Percentiles rank a stretch among this genome's conserved stretches.
These are phyloP conservation scores for Boehmeria nivea DNA, from an alignment of 306 rosid genomes.

Conservation along the genomic window DNA sequence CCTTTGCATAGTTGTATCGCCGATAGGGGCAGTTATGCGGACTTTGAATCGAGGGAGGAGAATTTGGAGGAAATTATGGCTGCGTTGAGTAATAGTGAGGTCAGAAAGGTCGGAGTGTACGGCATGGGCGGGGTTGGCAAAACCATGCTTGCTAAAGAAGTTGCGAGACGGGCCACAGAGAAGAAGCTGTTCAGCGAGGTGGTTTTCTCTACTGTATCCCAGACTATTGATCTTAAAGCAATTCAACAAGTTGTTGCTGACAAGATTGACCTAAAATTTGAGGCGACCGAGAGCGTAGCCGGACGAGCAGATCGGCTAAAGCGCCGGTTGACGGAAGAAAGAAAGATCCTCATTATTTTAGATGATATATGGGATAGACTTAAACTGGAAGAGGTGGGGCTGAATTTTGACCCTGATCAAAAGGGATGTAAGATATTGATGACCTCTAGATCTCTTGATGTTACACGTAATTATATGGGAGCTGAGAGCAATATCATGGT, in stretches of 20 bases:
- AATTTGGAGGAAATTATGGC: background rate
- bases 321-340: background rate
- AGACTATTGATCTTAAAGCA: background rate
- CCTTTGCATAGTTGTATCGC: background rate
- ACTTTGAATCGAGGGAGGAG: background rate
- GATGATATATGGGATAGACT: background rate
- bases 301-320: background rate
- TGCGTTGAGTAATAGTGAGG: background rate
- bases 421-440: constrained; percentile 4
- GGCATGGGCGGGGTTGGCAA: background rate
- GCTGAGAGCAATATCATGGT: constrained; percentile 8
- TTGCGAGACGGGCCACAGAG: background rate
- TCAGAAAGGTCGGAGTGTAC: background rate
- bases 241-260: background rate
- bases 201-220: background rate
- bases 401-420: constrained; percentile 10
- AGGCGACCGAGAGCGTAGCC: background rate
- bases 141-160: background rate
- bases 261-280: background rate
- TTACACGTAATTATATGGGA: constrained; percentile 9
- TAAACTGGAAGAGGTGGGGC: constrained; percentile 12
- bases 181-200: background rate
- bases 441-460: constrained; percentile 17
- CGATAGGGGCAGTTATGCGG: background rate
- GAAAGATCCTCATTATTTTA: background rate